Conservation (phyloP, 106 monocot species). For the Hemerocallis citrina region DNA sequence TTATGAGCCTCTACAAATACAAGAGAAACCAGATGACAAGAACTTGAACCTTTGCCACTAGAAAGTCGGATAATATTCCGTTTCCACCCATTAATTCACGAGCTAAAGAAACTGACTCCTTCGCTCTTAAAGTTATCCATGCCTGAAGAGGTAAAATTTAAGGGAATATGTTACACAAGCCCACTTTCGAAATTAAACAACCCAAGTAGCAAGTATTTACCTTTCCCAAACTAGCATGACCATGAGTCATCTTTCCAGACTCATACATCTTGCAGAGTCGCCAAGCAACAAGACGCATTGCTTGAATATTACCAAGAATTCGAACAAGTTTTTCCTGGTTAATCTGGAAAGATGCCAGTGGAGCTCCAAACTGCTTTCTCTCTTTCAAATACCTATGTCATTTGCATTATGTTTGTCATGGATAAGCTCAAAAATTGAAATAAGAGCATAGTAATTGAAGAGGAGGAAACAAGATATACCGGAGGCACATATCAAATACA, state of each 20-base stretch:
- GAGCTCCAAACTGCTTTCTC: slow-evolving; percentile 92
- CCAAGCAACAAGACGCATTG: slow-evolving; percentile 93
- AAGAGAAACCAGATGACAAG: neutral
- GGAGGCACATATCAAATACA: slow-evolving; percentile 80
- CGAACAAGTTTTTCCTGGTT: slow-evolving; percentile 88
- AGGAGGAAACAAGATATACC: slow-evolving; percentile 39
- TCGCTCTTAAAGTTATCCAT: slow-evolving; percentile 74
- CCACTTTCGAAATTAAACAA: neutral
- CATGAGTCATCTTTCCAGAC: slow-evolving; percentile 92
- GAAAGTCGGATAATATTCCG: slow-evolving; percentile 90
- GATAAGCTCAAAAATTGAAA: too few relatives aligned
- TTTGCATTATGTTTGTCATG: too few relatives aligned
- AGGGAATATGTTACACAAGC: neutral
- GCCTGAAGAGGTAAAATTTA: slow-evolving; percentile 28
- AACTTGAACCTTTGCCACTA: slow-evolving; percentile 81
- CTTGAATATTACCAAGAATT: slow-evolving; percentile 94
- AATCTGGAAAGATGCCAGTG: slow-evolving; percentile 82
- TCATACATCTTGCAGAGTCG: slow-evolving; percentile 93
- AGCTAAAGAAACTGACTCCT: slow-evolving; percentile 76
- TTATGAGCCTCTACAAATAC: too few relatives aligned
- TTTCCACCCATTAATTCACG: slow-evolving; percentile 89
- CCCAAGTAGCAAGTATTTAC: slow-evolving; percentile 14
- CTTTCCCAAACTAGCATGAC: slow-evolving; percentile 91
- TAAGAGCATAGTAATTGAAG: too few relatives aligned
- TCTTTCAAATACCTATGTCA: slow-evolving; percentile 72